Conservation (phyloP, 208 protist species). For the Trypanosoma conorhini region DNA sequence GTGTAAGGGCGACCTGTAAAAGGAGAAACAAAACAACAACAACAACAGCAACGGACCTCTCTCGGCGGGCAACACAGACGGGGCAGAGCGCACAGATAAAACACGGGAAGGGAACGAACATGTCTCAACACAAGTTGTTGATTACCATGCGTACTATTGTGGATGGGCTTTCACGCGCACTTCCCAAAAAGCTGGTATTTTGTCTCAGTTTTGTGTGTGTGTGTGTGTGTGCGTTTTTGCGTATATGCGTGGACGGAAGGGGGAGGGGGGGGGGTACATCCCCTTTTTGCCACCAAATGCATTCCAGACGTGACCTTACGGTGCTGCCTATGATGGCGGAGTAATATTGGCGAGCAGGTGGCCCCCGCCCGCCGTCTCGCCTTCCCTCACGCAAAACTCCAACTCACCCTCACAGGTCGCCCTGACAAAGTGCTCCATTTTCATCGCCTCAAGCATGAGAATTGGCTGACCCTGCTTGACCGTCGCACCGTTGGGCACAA, state of each 20-base stretch:
- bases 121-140: no score
- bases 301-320: neutral
- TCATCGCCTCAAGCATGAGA: slow-evolving; percentile 96
- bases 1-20: neutral
- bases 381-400: slow-evolving; percentile 46
- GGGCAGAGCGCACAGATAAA: no score
- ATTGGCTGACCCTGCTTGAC: slow-evolving; percentile 88
- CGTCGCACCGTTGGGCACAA: slow-evolving; percentile 67
- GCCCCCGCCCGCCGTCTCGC: slow-evolving; percentile 38
- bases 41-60: no score
- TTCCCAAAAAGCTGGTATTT: no score
- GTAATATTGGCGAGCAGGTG: slow-evolving; percentile 34
- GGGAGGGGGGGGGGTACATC: no score
- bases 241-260: no score
- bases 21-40: neutral
- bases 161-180: no score
- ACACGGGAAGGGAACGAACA: no score
- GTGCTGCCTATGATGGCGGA: neutral
- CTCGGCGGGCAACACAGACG: no score
- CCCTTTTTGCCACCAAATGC: neutral
- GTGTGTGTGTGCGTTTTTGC: no score
- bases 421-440: slow-evolving; percentile 93
- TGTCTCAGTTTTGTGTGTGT: no score
- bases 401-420: slow-evolving; percentile 50
- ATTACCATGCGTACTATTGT: no score